Conservation (phyloP, 306 rosid species). For the Argentina anserina region DNA sequence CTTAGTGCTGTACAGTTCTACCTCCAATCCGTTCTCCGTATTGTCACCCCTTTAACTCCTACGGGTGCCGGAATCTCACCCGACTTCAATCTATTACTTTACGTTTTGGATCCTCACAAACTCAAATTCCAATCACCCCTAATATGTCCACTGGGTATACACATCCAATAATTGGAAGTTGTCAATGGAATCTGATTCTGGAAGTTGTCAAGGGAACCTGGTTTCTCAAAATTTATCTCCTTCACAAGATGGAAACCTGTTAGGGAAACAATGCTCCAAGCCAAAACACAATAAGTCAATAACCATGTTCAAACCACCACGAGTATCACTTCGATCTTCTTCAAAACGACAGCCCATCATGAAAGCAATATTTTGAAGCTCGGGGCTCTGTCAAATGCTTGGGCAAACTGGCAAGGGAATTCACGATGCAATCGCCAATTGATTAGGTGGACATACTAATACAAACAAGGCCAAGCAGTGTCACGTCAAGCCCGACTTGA, state of each 20-base stretch:
- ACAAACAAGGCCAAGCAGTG: slow-evolving; percentile 21
- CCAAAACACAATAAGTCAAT: background rate
- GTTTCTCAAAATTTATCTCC: background rate
- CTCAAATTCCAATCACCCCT: too few relatives aligned
- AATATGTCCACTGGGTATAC: too few relatives aligned
- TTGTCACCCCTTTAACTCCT: background rate
- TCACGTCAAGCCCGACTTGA: slow-evolving; percentile 29
- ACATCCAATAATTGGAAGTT: too few relatives aligned
- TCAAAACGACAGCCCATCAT: background rate
- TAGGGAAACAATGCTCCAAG: background rate
- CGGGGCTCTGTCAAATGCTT: slow-evolving; percentile 4
- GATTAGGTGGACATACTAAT: slow-evolving; percentile 12
- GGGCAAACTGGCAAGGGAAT: slow-evolving; percentile 4
- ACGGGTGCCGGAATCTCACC: background rate
- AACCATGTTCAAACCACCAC: slow-evolving; percentile 10
- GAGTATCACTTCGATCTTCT: background rate
- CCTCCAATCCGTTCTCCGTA: background rate
- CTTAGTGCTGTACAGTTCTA: background rate
- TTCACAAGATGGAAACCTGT: background rate
- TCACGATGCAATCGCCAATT: slow-evolving; percentile 15
- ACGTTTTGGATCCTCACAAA: background rate
- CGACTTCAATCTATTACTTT: background rate
- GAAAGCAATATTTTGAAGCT: background rate
- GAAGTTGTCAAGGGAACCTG: too few relatives aligned
- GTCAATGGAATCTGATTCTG: too few relatives aligned